These are phyloP conservation scores for Cicer pinnatifidum DNA, from an alignment of 306 rosid genomes.

Conservation along the genomic window DNA sequence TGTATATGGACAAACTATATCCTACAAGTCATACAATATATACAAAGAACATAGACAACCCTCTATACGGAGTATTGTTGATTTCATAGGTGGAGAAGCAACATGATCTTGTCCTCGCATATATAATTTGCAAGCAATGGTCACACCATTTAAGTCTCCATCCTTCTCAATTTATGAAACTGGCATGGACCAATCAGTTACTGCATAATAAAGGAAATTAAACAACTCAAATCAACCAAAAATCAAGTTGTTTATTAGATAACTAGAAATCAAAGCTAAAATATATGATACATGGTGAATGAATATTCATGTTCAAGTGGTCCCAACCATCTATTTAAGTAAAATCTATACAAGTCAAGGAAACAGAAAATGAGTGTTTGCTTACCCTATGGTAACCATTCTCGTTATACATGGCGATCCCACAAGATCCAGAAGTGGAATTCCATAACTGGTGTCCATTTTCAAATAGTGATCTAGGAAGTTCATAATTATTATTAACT, in stretches of 20 bases:
- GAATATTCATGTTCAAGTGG: background rate
- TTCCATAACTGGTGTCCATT: conserved; percentile 65
- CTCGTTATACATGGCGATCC: conserved; percentile 64
- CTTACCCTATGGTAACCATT: conserved; percentile 62
- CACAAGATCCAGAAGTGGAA: conserved; percentile 56
- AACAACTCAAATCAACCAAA: conserved; percentile 26
- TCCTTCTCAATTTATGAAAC: conserved; percentile 25
- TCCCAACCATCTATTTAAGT: background rate
- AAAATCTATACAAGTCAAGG: too few species aligned
- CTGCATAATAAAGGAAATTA: conserved; percentile 55
- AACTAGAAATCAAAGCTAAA: conserved; percentile 12
- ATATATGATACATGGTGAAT: conserved; percentile 2
- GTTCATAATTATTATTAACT: conserved; percentile 54
- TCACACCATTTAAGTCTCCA: conserved; percentile 36
- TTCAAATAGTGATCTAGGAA: conserved; percentile 59
- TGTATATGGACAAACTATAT: conserved; percentile 44
- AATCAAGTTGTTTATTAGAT: conserved; percentile 12
- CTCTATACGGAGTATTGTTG: conserved; percentile 22
- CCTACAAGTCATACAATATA: conserved; percentile 54
- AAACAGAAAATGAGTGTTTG: conserved; percentile 1
- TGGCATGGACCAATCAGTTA: conserved; percentile 44
- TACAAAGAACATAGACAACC: conserved; percentile 42
- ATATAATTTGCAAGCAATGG: conserved; percentile 18
- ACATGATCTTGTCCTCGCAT: conserved; percentile 28
- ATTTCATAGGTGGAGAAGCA: conserved; percentile 34